A percentile compares a stretch with the other conserved stretches of the same genome.
phyloP scores from a whole-genome alignment of 257 asterid species.

The Avicennia marina region DNA sequence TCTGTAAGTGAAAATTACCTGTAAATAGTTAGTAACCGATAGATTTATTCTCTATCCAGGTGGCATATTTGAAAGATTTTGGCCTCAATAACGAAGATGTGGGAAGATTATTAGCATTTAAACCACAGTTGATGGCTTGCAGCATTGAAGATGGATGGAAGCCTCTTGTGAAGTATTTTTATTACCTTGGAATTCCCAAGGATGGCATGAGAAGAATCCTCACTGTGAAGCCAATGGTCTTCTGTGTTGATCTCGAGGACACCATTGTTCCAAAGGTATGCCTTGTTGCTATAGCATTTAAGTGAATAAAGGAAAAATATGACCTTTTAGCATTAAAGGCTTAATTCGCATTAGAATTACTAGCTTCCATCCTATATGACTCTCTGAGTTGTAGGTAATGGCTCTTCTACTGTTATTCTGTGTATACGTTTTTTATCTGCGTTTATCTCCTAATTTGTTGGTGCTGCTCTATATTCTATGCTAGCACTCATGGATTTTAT shows the following conservation, averaged over 20 bases:
- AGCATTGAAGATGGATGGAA: slow-evolving; percentile 81
- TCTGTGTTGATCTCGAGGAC: slow-evolving; percentile 72
- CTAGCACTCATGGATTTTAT: neutral
- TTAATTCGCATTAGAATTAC: too few species aligned
- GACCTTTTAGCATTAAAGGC: too few species aligned
- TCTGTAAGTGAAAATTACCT: neutral
- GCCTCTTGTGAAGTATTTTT: slow-evolving; percentile 90
- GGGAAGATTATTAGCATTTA: slow-evolving; percentile 78
- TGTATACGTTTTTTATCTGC: too few species aligned
- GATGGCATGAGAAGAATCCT: slow-evolving; percentile 93
- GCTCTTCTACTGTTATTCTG: neutral
- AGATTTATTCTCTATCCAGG: slow-evolving; percentile 36
- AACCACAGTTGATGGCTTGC: slow-evolving; percentile 92
- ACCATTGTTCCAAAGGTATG: slow-evolving; percentile 87
- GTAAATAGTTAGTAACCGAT: slow-evolving; percentile 1
- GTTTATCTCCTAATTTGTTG: too few species aligned
- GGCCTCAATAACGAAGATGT: slow-evolving; percentile 69
- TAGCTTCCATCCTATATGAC: neutral
- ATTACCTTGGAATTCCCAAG: slow-evolving; percentile 84
- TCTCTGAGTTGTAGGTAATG: neutral
- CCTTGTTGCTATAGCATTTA: neutral
- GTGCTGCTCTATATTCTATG: neutral
- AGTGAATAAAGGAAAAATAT: too few species aligned
- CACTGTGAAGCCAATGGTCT: slow-evolving; percentile 62
- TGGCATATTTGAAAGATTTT: slow-evolving; percentile 76